Base-by-base conservation (phyloP, 441 rosid species). In the Flueggea neowawraea region DNA sequence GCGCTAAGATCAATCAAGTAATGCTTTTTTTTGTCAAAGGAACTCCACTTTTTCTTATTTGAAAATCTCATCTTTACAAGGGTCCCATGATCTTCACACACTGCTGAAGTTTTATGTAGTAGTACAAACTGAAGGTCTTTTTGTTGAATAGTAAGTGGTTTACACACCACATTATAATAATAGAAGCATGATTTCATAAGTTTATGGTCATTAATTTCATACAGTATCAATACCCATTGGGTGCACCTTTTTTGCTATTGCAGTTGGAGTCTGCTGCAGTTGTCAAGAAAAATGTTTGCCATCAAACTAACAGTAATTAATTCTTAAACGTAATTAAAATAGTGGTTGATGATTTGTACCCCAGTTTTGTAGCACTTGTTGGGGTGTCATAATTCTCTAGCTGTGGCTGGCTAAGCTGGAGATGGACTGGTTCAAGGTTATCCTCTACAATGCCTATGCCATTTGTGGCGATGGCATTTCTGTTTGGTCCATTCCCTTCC, bases 351-450 rank as follows among this genome's bases (percentile, higher is more conserved):
- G 71, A 68, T 73, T 51, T 62, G 2, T 83, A 89, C 91, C 82
- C 82, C 76, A 78, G 57, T 45, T 82, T 81, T 67, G 80, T 72
- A 66, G 86, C 75, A 63, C 74, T 78, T 47, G 76, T 16, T 51
- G 84, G 78, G 54, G 82, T 70, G 68, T 88, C 83, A 2, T 75
- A 75, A 62, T 66, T 79, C 60, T 76, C 80, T 58, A 79, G 87
- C 67, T 78, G 82, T 64, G 97, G 96, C 78, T 93, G 98, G 81
- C 97, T 88, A 63, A 86, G 95, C 78, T 88, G 96, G 80, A 93
- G 97, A 66, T 77, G 76, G 63, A 88, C 84, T 64, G 83, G 90
- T 64, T 62, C 81, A 66, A 72, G 72, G n/a, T 79, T 75, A 71
- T 82, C 95, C 64, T 84, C 91, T 56, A 62, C 79, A 59, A 58